phyloP scores from a whole-genome alignment of 768 basidiomycete species.

The Baorangia bicolor region DNA sequence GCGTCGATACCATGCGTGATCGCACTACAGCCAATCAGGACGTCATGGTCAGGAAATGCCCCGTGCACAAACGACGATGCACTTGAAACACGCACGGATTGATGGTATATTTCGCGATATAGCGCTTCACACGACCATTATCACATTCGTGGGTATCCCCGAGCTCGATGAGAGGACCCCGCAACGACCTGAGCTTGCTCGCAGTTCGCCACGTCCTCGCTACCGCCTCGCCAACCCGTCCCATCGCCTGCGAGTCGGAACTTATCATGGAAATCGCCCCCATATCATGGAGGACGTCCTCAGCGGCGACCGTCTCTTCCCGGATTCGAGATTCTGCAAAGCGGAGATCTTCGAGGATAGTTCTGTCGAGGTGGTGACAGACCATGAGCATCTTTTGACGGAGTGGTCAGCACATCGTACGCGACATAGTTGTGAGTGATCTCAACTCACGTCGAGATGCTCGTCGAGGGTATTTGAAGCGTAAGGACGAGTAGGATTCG shows the following conservation, averaged over 20 bases:
- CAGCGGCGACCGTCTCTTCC: slow-evolving; percentile 95
- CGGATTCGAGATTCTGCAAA: slow-evolving; percentile 98
- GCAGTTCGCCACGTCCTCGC: slow-evolving; percentile 96
- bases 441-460: slow-evolving; percentile 83
- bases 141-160: slow-evolving; percentile 50
- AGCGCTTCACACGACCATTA: slow-evolving; percentile 91
- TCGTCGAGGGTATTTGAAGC: slow-evolving; percentile 91
- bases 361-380: slow-evolving; percentile 93
- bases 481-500: slow-evolving; percentile 94
- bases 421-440: not conserved
- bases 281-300: slow-evolving; percentile 89
- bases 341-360: slow-evolving; percentile 89
- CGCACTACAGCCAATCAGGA: slow-evolving; percentile 46
- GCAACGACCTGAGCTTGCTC: slow-evolving; percentile 83
- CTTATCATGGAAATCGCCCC: slow-evolving; percentile 98
- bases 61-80: not conserved
- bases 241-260: slow-evolving; percentile 98
- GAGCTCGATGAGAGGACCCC: slow-evolving; percentile 67
- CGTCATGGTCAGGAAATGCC: not conserved
- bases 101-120: slow-evolving; percentile 94
- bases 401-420: not conserved
- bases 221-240: slow-evolving; percentile 92
- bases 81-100: slow-evolving; percentile 71
- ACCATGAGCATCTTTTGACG: slow-evolving; percentile 92
- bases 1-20: slow-evolving; percentile 92